These are phyloP conservation scores for Backusella australiensis DNA, from an alignment of 192 early-diverging fungal genomes.

Conservation along the genomic window DNA sequence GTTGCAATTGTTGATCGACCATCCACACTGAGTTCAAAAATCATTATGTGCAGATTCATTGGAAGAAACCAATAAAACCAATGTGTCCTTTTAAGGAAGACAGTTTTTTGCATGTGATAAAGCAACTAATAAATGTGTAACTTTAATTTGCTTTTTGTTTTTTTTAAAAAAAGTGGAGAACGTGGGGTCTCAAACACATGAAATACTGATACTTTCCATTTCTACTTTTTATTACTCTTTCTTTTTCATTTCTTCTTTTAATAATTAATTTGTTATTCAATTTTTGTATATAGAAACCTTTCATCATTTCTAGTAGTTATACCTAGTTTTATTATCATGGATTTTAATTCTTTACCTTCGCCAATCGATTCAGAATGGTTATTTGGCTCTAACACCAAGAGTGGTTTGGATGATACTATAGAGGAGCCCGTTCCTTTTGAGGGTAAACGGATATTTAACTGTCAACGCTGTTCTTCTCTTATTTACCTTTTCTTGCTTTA, in stretches of 20 bases:
- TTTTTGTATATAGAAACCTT: neutral
- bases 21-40: neutral
- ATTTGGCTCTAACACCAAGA: neutral
- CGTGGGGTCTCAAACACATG: neutral
- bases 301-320: neutral
- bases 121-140: neutral
- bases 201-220: slow-evolving; percentile 1
- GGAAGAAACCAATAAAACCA: neutral
- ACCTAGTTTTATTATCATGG: neutral
- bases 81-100: slow-evolving; percentile 6
- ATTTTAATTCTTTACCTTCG: neutral
- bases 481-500: neutral
- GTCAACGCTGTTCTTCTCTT: neutral
- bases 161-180: slow-evolving; percentile 11
- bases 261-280: neutral
- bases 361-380: slow-evolving; percentile 5
- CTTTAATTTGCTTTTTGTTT: neutral
- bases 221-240: neutral
- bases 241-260: neutral
- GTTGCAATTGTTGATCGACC: neutral
- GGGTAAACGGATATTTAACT: slow-evolving; percentile 18
- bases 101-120: slow-evolving; percentile 13
- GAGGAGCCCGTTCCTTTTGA: slow-evolving; percentile 32
- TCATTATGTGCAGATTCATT: neutral
- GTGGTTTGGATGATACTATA: neutral